Conservation (phyloP, 805 yeast species). For the Candida montana region DNA sequence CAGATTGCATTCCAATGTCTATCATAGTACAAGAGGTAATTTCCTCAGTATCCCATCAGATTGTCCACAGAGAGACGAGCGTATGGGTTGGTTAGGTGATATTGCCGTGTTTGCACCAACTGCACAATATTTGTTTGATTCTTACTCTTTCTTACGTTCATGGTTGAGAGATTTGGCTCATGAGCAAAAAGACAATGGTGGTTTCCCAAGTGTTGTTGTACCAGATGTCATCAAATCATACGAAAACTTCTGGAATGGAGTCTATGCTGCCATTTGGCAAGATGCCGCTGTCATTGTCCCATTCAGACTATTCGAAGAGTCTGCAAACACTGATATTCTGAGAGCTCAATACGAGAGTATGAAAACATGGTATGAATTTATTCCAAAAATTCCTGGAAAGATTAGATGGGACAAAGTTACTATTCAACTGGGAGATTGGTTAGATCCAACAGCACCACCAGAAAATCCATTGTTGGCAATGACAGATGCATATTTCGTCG, state of each 20-base stretch:
- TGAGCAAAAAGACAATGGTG: slow-evolving; percentile 15
- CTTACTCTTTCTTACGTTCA: slow-evolving; percentile 16
- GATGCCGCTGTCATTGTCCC: slow-evolving; percentile 19
- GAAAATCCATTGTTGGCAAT: slow-evolving; percentile 13
- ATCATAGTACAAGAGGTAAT: slow-evolving; percentile 17
- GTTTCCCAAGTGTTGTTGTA: slow-evolving; percentile 15
- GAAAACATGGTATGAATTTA: slow-evolving; percentile 18
- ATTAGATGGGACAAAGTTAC: slow-evolving; percentile 13
- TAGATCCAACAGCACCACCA: slow-evolving; percentile 20
- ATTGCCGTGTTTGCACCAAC: slow-evolving; percentile 19
- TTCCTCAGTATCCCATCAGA: slow-evolving; percentile 15
- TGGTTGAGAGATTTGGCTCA: slow-evolving; percentile 16
- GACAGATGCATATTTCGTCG: slow-evolving; percentile 17
- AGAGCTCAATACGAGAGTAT: slow-evolving; percentile 15
- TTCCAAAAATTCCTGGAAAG: slow-evolving; percentile 13
- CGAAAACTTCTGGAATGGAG: slow-evolving; percentile 11
- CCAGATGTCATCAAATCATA: slow-evolving; percentile 14
- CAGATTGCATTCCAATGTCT: slow-evolving; percentile 12
- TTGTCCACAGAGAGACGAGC: slow-evolving; percentile 21
- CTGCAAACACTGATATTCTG: slow-evolving; percentile 11
- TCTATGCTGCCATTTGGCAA: slow-evolving; percentile 17
- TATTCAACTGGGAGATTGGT: slow-evolving; percentile 17
- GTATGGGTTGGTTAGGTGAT: slow-evolving; percentile 22
- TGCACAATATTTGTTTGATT: slow-evolving; percentile 15
- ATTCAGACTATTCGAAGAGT: slow-evolving; percentile 12